Evolutionary conservation across 208 protist species (phyloP).

Genomic region (Leishmania braziliensis): DNA sequence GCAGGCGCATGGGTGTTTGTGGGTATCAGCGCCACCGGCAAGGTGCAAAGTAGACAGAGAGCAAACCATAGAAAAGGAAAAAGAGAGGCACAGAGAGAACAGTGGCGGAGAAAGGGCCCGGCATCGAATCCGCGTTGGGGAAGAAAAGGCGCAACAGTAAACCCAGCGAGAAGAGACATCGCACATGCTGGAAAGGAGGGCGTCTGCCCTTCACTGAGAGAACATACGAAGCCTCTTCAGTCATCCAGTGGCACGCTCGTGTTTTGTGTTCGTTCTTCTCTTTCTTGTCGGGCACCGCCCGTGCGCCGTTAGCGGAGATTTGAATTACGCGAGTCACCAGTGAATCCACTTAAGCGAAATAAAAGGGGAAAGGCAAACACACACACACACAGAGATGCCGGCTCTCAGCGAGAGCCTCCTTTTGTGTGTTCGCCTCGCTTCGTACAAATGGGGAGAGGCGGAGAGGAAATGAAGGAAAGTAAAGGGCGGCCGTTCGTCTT

Average conservation of each 20-base stretch:
- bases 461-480: neutral
- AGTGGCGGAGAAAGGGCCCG: neutral
- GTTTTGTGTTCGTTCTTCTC: neutral
- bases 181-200: too few relatives aligned
- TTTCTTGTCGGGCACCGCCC: neutral
- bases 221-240: neutral
- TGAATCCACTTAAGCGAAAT: neutral
- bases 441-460: neutral
- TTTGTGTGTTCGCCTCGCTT: neutral
- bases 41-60: neutral
- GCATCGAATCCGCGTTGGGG: neutral
- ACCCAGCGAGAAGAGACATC: neutral
- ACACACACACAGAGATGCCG: neutral
- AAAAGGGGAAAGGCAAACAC: neutral
- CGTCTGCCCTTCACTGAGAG: neutral
- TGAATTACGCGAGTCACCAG: neutral
- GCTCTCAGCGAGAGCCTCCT: neutral
- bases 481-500: neutral
- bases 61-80: neutral
- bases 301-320: neutral
- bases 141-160: neutral
- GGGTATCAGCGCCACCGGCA: neutral
- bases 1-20: slow-evolving; percentile 2
- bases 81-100: neutral
- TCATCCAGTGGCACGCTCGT: neutral